Evolutionary conservation across 176 grass and related monocot genomes (phyloP).

Genomic region (Triticum turgidum): DNA sequence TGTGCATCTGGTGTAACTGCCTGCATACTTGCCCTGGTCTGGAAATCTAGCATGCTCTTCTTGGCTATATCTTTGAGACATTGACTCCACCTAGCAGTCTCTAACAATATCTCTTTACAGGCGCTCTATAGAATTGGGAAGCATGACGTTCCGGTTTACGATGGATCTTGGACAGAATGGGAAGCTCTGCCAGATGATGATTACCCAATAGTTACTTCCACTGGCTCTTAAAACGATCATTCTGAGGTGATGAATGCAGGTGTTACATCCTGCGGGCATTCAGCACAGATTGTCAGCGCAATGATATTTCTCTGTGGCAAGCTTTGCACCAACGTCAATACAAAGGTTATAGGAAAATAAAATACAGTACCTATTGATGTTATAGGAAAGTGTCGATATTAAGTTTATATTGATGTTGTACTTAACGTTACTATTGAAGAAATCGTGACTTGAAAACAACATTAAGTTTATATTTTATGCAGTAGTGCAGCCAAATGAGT

Average conservation of each 20-base stretch:
- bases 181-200: slow-evolving; percentile 51
- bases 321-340: background rate
- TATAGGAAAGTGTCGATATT: too few species aligned
- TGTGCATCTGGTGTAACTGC: slow-evolving; percentile 82
- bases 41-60: slow-evolving; percentile 1
- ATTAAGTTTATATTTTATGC: background rate
- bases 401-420: background rate
- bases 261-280: background rate
- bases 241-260: slow-evolving; percentile 8
- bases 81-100: background rate
- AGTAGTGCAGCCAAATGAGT: background rate
- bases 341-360: background rate
- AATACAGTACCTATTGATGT: too few species aligned
- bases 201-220: slow-evolving; percentile 47
- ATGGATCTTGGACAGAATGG: slow-evolving; percentile 86
- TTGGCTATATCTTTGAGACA: background rate
- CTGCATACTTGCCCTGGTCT: slow-evolving; percentile 73
- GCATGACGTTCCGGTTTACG: slow-evolving; percentile 73
- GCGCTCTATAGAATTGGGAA: slow-evolving; percentile 68
- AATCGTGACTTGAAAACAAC: too few species aligned
- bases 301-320: background rate
- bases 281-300: background rate
- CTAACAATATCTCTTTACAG: slow-evolving; percentile 39
- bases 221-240: slow-evolving; percentile 36
- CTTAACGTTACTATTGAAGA: background rate